These are phyloP conservation scores for Neotropicomus parvogracilis DNA, from an alignment of 1,284 basidiomycete species.

Conservation along the genomic window DNA sequence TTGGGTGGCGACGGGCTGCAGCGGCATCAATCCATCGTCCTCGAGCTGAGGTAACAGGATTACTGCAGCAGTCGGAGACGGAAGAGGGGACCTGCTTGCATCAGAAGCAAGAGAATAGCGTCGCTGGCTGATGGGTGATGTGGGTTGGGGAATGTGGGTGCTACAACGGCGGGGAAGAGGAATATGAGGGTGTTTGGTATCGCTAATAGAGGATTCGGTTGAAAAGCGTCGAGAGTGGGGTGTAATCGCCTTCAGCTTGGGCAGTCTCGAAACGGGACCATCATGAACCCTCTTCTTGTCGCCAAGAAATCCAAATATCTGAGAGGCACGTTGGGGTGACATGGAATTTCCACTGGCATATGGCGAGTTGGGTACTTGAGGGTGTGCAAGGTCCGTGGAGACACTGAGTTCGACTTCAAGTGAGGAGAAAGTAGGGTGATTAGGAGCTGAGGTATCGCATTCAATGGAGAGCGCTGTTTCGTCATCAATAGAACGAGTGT, in stretches of 20 bases:
- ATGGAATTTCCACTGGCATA: slow-evolving; percentile 37
- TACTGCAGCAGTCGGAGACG: slow-evolving; percentile 5
- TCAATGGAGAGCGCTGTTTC: slow-evolving; percentile 42
- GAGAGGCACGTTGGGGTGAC: slow-evolving; percentile 61
- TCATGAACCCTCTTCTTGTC: slow-evolving; percentile 37
- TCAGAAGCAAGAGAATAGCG: slow-evolving; percentile 18
- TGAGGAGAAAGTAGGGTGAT: slow-evolving; percentile 59
- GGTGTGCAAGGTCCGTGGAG: slow-evolving; percentile 38
- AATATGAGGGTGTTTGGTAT: slow-evolving; percentile 25
- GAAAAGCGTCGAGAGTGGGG: slow-evolving; percentile 28
- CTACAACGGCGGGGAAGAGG: slow-evolving; percentile 19
- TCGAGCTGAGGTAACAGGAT: slow-evolving; percentile 3
- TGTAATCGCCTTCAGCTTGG: slow-evolving; percentile 28
- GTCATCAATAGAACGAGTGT: slow-evolving; percentile 33
- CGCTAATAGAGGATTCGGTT: slow-evolving; percentile 24
- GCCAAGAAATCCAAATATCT: slow-evolving; percentile 64
- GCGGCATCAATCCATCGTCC: neutral
- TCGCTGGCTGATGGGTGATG: slow-evolving; percentile 13
- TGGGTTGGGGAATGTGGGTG: slow-evolving; percentile 18
- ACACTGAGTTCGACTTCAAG: slow-evolving; percentile 68
- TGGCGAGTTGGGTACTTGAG: slow-evolving; percentile 26
- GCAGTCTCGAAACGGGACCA: slow-evolving; percentile 35
- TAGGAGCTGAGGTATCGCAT: slow-evolving; percentile 40
- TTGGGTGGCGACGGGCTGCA: slow-evolving; percentile 6
- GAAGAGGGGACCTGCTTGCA: slow-evolving; percentile 6